Evolutionary conservation across 148 eudicot species (phyloP), one percentile per base, ranked within the genome.

Genomic region (Spergularia bocconei): DNA sequence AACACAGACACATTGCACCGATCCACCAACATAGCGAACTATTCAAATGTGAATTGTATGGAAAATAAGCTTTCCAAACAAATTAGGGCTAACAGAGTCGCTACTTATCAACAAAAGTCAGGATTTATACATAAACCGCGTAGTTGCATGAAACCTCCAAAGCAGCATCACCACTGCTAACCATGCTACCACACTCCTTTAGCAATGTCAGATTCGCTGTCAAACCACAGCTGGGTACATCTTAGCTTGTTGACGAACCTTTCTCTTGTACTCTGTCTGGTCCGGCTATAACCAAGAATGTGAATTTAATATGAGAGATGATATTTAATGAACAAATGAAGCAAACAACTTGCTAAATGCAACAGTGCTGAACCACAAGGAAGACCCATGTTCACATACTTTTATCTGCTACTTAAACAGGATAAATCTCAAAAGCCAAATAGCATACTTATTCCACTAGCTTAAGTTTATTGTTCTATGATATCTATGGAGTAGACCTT

Each of bases 221-320:
- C 76, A 84, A 77, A 90, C 71, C 39, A 71, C 69, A n/a, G 93
- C 79, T 8, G 93, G 93, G 62, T 86, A 90, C 68, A 65, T 86
- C 77, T 88, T 88, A 7, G 91, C 93, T 76, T 90, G 93, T 71
- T 83, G 91, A 51, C 89, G 86, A 69, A 93, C 93, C 80, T 90
- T 90, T 79, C 79, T 90, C 81, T 80, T 87, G 87, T 92, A 93
- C 84, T 93, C 98, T 44, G 66, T 85, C n/a, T 67, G 61, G 79
- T 93, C 92, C 98, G 91, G 90, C 82, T 84, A 60, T 12, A 61
- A 57, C 7, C 8, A 56, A 48, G 51, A 13, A 56, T 16, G 19
- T 70, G 13, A 9, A n/a, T 33, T 25, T 57, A 70, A 17, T 41
- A 36, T 13, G 53, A 66, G 10, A 44, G 3, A 58, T 12, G 39